Evolutionary conservation across 179 eudicot species (phyloP).

Genomic region (Nepenthes alata): DNA sequence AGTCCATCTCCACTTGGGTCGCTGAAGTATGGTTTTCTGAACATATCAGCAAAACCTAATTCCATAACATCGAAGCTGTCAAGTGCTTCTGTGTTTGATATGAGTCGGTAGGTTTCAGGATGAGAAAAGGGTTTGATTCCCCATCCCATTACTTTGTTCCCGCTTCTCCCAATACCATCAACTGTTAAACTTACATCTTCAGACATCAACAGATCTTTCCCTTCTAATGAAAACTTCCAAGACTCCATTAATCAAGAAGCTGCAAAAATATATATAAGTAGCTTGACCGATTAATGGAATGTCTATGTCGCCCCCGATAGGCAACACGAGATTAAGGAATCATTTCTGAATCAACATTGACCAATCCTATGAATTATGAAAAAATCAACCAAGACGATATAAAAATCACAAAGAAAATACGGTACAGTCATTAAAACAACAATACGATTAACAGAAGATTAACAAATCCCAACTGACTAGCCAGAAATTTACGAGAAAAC

Average conservation of each 20-base stretch:
- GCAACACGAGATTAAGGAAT: not conserved
- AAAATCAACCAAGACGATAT: no score
- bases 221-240: constrained; percentile 24
- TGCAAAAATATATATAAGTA: constrained; percentile 3
- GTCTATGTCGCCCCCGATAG: not conserved
- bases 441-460: no score
- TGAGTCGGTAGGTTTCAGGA: constrained; percentile 20
- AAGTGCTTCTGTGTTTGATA: constrained; percentile 22
- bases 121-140: constrained; percentile 18
- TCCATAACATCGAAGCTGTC: constrained; percentile 20
- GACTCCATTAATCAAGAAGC: constrained; percentile 23
- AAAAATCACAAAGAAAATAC: no score
- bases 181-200: constrained; percentile 19
- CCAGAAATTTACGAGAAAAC: no score
- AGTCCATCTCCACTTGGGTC: constrained; percentile 23
- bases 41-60: constrained; percentile 20
- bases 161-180: constrained; percentile 12
- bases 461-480: no score
- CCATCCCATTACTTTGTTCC: constrained; percentile 17
- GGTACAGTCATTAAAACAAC: no score
- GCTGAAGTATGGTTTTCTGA: constrained; percentile 19
- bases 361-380: not conserved
- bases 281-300: not conserved
- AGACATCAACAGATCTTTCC: constrained; percentile 17
- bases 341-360: not conserved